Base-by-base conservation (phyloP, 2,329 filamentous ascomycete genomes). In the Cyphellophora europaea region DNA sequence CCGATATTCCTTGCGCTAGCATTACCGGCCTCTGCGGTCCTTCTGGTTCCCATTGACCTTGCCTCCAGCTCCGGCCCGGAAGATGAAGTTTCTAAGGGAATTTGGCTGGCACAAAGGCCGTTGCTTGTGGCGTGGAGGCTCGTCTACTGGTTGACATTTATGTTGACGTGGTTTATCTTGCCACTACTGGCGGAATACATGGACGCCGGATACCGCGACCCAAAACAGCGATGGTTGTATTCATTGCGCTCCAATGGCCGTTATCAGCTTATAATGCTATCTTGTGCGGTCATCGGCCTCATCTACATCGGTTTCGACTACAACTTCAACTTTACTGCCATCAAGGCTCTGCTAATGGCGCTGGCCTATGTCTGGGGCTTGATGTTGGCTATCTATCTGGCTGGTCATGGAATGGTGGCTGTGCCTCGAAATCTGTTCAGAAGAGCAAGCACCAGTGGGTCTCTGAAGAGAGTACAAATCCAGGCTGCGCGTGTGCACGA, bases 1-100 rank as follows among this genome's bases (percentile, higher is more conserved):
- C 89, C 91, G 21, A 86, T 98, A 43, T 98, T 98, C 65, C 82
- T 98, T 48, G 86, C 89, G n/a, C 72, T 98, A 49, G 88, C 85
- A 53, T 75, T 98, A 5, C 93, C 91, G 8, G 85, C 86, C 30
- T 88, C 83, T 57, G 89, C 93, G 52, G 77, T 96, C 15, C 69
- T 98, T 15, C 74, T 98, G 14, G 87, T 98, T 5, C 91, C 91
- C 4, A 93, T 98, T 57, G 91, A 98, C 59, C 77, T 98, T 47
- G 88, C 89, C 1, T 94, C 88, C 5, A 89, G 76, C 53, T 80
- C 84, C 14, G 72, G 77, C 31, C 77, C 78, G 33, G 78, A 82
- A 41, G 80, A 82, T 58, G 77, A 29, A 38, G 31, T 31, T 14
- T 71, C 75, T 11, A 74, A 80, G 48, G 91, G 88, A 19, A 83